Evolutionary conservation across 306 rosid genomes (phyloP).

Genomic region (Pueraria montana): DNA sequence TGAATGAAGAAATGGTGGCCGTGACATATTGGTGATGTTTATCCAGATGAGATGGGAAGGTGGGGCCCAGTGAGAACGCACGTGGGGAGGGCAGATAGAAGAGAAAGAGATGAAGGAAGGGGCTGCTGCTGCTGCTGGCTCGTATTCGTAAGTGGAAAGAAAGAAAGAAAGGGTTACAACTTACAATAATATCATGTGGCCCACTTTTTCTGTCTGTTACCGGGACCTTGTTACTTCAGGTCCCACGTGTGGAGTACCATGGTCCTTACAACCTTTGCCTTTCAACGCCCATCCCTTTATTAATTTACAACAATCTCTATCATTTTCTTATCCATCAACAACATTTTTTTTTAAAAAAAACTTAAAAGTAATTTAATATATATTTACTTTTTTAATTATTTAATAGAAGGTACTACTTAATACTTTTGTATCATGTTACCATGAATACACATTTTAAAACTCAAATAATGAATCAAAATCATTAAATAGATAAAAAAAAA

Average conservation of each 20-base stretch:
- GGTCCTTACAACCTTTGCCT: no score
- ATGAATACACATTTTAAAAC: no score
- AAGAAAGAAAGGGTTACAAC: constrained; percentile 10
- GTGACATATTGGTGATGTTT: constrained; percentile 8
- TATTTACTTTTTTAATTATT: no score
- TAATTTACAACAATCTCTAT: background rate
- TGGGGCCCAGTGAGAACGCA: constrained; percentile 51
- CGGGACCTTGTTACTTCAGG: background rate
- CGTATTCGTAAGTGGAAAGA: no score
- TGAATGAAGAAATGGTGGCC: constrained; percentile 30
- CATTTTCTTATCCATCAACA: background rate
- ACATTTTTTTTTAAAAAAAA: background rate
- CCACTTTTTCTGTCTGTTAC: constrained; percentile 25
- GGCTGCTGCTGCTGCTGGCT: no score
- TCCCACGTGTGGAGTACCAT: constrained; percentile 34
- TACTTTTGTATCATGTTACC: no score
- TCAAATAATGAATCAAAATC: no score
- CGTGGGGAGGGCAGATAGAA: constrained; percentile 56
- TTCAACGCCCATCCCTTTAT: background rate
- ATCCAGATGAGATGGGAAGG: constrained; percentile 44
- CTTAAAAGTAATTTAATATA: background rate
- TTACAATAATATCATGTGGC: constrained; percentile 36
- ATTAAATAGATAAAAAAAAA: no score
- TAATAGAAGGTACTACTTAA: no score
- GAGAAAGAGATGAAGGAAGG: constrained; percentile 3